Evolutionary conservation across 116 monocot species (phyloP).

Genomic region (Phalaenopsis hybrid): DNA sequence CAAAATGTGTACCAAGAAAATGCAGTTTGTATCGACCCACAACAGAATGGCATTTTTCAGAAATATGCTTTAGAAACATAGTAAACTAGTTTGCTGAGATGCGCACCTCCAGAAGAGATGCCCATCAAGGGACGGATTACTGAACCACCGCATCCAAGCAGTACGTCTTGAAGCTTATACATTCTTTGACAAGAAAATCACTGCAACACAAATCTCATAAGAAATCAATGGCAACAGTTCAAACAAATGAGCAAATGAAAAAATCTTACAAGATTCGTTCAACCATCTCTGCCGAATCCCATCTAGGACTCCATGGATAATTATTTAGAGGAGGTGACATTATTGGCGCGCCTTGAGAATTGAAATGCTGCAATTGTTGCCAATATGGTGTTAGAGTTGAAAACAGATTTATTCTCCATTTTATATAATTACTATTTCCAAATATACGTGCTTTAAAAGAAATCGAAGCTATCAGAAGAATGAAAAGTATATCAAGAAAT

Average conservation of each 20-base stretch:
- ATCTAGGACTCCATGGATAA: constrained; percentile 95
- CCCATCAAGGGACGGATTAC: not conserved
- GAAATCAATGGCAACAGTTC: not conserved
- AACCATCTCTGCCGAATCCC: constrained; percentile 56
- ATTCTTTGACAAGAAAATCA: constrained; percentile 67
- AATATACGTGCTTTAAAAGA: too few species aligned
- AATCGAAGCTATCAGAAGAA: too few species aligned
- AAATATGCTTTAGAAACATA: not conserved
- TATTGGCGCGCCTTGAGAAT: constrained; percentile 42
- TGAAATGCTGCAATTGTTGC: constrained; percentile 52
- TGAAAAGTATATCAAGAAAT: too few species aligned
- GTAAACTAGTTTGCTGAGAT: not conserved
- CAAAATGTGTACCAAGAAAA: not conserved
- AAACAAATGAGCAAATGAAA: not conserved
- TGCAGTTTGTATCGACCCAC: not conserved
- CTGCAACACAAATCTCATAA: constrained; percentile 30
- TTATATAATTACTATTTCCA: not conserved
- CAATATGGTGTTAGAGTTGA: not conserved
- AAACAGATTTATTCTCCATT: not conserved
- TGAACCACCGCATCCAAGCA: constrained; percentile 37
- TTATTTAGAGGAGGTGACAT: constrained; percentile 47
- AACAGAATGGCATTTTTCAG: not conserved
- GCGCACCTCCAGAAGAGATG: constrained; percentile 6
- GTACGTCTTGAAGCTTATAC: constrained; percentile 63
- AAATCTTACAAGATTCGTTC: constrained; percentile 70